phyloP scores from a whole-genome alignment of 805 yeast genomes.

The Saturnispora quitensis region DNA sequence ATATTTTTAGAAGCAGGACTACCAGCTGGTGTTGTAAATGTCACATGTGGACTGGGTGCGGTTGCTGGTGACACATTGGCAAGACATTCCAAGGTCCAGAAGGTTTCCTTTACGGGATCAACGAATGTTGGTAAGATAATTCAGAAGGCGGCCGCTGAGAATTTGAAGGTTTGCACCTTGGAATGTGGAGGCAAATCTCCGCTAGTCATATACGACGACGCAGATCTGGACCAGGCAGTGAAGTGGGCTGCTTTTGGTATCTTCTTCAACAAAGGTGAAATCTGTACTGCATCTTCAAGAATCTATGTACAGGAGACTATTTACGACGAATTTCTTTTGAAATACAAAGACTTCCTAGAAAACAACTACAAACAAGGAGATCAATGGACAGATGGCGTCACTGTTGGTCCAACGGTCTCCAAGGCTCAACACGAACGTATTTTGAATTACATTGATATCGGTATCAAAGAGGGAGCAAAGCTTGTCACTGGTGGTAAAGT shows the following conservation, averaged over 20 bases:
- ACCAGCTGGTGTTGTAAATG: slow-evolving; percentile 57
- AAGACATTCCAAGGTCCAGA: slow-evolving; percentile 47
- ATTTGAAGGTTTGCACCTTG: slow-evolving; percentile 82
- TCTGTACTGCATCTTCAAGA: slow-evolving; percentile 92
- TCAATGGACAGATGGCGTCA: slow-evolving; percentile 69
- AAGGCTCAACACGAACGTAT: slow-evolving; percentile 71
- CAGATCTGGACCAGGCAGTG: slow-evolving; percentile 68
- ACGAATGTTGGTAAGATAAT: slow-evolving; percentile 69
- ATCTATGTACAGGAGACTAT: slow-evolving; percentile 77
- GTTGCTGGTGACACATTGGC: slow-evolving; percentile 52
- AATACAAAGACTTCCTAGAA: slow-evolving; percentile 46
- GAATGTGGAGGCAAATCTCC: slow-evolving; percentile 98
- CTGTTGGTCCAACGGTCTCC: slow-evolving; percentile 92
- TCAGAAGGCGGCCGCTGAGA: slow-evolving; percentile 79
- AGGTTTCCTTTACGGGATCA: slow-evolving; percentile 63
- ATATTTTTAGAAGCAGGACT: slow-evolving; percentile 50
- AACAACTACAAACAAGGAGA: slow-evolving; percentile 56
- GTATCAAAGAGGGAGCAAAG: slow-evolving; percentile 77
- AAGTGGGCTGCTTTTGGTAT: slow-evolving; percentile 73
- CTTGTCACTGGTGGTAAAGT: slow-evolving; percentile 56
- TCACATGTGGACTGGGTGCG: slow-evolving; percentile 54
- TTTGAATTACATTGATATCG: slow-evolving; percentile 64
- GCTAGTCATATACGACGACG: slow-evolving; percentile 78
- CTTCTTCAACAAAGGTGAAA: slow-evolving; percentile 91
- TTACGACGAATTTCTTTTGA: slow-evolving; percentile 66